Evolutionary conservation across 2,329 filamentous ascomycete genomes (phyloP).

Genomic region (Hypocrella siamensis): DNA sequence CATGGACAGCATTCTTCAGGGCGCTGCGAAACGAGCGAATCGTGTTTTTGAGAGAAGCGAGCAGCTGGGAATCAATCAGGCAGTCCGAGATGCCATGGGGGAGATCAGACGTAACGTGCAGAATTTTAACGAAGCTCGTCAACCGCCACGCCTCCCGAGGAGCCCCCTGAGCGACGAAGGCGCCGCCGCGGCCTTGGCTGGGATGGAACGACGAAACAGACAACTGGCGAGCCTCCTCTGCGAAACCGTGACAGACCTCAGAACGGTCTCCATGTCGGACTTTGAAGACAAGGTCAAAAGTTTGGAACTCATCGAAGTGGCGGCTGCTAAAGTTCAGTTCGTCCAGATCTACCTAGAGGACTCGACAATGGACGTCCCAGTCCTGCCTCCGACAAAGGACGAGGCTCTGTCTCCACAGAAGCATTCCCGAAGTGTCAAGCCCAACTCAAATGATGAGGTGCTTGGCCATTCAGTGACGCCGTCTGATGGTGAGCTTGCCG

Average conservation of each 20-base stretch:
- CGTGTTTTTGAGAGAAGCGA: conserved; percentile 59
- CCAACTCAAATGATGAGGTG: too few species aligned
- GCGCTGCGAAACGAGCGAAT: conserved; percentile 61
- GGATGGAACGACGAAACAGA: conserved; percentile 49
- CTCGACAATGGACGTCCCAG: conserved; percentile 32
- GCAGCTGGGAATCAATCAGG: conserved; percentile 65
- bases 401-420: not conserved
- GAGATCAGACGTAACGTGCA: conserved; percentile 67
- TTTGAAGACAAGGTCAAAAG: conserved; percentile 32
- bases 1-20: conserved; percentile 58
- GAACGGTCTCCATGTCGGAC: conserved; percentile 36
- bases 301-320: conserved; percentile 39
- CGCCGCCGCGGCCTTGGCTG: conserved; percentile 21
- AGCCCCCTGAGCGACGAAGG: conserved; percentile 20
- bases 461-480: too few species aligned
- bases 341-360: conserved; percentile 48
- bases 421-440: not conserved
- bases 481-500: too few species aligned
- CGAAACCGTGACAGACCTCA: conserved; percentile 47
- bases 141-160: conserved; percentile 20
- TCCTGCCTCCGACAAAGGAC: not conserved
- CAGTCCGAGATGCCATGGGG: conserved; percentile 63
- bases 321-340: conserved; percentile 47
- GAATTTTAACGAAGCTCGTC: conserved; percentile 42
- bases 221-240: conserved; percentile 54